A percentile compares a stretch with the other conserved stretches of the same genome.
phyloP scores from a whole-genome alignment of 805 yeast genomes.

The Torulaspora franciscae region DNA sequence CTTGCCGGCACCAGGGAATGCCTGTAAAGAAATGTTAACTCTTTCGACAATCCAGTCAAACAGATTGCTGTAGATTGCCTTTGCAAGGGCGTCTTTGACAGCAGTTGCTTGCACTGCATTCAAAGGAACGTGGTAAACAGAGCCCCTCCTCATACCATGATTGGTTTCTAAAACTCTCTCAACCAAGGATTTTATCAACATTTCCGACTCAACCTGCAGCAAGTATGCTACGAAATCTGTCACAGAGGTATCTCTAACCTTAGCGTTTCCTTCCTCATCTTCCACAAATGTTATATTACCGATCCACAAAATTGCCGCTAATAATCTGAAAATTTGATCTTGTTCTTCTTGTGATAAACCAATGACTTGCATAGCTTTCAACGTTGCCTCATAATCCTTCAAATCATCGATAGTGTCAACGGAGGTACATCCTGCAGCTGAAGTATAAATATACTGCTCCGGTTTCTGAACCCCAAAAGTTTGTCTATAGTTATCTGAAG shows the following conservation, averaged over 20 bases:
- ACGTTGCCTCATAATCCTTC: constrained; percentile 72
- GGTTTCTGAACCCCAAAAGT: constrained; percentile 89
- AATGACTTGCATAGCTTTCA: constrained; percentile 81
- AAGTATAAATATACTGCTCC: constrained; percentile 85
- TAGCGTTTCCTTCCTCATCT: constrained; percentile 81
- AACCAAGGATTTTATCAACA: constrained; percentile 60
- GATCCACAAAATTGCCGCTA: constrained; percentile 87
- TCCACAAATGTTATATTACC: constrained; percentile 87
- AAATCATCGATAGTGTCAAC: constrained; percentile 85
- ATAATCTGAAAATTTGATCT: constrained; percentile 79
- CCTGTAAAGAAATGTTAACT: constrained; percentile 72
- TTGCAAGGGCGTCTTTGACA: constrained; percentile 90
- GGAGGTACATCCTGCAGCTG: constrained; percentile 75
- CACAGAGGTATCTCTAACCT: constrained; percentile 79
- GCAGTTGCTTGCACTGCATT: constrained; percentile 91
- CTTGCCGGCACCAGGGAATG: constrained; percentile 48
- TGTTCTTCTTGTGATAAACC: constrained; percentile 81
- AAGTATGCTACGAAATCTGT: constrained; percentile 91
- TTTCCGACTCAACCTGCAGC: constrained; percentile 67
- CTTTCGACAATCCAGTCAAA: constrained; percentile 96
- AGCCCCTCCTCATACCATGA: constrained; percentile 86
- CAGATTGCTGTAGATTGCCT: constrained; percentile 84
- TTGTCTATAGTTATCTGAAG: constrained; percentile 78
- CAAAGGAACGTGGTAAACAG: constrained; percentile 89
- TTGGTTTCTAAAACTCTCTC: constrained; percentile 86